These are phyloP conservation scores for Hamamelis virginiana DNA, from an alignment of 164 flowering plant genomes.

Conservation along the genomic window DNA sequence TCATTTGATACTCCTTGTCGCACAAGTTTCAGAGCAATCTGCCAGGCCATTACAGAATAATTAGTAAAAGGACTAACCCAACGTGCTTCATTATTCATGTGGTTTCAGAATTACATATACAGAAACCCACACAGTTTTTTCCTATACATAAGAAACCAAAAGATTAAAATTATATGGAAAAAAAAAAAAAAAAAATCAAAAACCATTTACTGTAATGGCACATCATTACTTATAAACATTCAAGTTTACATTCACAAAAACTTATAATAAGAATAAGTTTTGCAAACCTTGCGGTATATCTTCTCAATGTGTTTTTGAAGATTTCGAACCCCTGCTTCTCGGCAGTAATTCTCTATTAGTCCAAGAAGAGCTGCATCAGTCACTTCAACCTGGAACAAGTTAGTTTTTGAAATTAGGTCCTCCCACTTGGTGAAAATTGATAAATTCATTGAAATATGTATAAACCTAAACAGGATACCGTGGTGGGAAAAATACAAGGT, in stretches of 20 bases:
- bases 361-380: constrained; percentile 90
- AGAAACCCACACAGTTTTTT: too few relatives aligned
- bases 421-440: too few relatives aligned
- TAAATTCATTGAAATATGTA: not conserved
- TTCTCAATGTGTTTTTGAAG: constrained; percentile 97
- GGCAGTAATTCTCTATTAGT: constrained; percentile 84
- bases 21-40: constrained; percentile 92
- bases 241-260: too few relatives aligned
- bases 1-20: constrained; percentile 53
- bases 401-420: not conserved
- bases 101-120: too few relatives aligned
- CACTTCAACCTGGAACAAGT: constrained; percentile 77
- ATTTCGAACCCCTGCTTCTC: constrained; percentile 97
- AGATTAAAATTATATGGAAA: too few relatives aligned
- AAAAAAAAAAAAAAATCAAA: too few relatives aligned
- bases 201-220: too few relatives aligned
- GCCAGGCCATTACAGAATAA: constrained; percentile 18
- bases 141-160: too few relatives aligned
- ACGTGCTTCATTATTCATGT: not conserved
- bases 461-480: too few relatives aligned
- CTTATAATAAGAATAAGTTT: not conserved
- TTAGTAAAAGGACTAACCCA: not conserved
- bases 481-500: too few relatives aligned
- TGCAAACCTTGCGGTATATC: constrained; percentile 90
- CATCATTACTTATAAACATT: too few relatives aligned